Evolutionary conservation across 2,329 filamentous ascomycete species (phyloP).

Genomic region (Aspergillus tubingensis): DNA sequence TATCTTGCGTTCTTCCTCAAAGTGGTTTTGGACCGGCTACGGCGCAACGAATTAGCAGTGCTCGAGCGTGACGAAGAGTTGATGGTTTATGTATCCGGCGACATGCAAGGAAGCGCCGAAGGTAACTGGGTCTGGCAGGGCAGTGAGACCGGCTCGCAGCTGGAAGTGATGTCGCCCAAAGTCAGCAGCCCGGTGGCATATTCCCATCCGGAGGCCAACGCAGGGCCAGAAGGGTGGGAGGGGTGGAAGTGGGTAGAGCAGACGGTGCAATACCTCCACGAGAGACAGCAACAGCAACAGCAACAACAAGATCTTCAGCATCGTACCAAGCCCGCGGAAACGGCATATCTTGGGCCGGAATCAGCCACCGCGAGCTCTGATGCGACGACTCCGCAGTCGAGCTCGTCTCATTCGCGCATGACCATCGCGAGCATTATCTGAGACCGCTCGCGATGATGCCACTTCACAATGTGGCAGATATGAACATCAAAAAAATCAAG

Average conservation of each 20-base stretch:
- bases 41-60: conserved; percentile 42
- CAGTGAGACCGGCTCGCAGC: conserved; percentile 53
- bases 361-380: conserved; percentile 23
- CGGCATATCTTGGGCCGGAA: conserved; percentile 25
- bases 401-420: conserved; percentile 45
- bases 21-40: conserved; percentile 60
- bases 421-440: conserved; percentile 51
- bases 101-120: conserved; percentile 77
- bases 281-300: conserved; percentile 27
- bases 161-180: conserved; percentile 29
- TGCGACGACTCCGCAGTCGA: conserved; percentile 29
- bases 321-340: conserved; percentile 22
- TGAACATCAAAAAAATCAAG: too few species aligned
- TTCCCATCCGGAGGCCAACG: conserved; percentile 43
- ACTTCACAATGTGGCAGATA: not conserved
- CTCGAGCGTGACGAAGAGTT: conserved; percentile 79
- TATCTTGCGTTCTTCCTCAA: conserved; percentile 80
- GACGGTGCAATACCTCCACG: conserved; percentile 56
- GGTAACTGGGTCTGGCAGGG: conserved; percentile 81
- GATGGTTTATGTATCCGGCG: conserved; percentile 79
- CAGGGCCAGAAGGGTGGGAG: conserved; percentile 69
- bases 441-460: conserved; percentile 9
- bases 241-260: conserved; percentile 77
- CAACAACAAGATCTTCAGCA: conserved; percentile 39
- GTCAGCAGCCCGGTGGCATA: conserved; percentile 19